These are phyloP conservation scores for Urostyla sp. DNA, from an alignment of 73 alveolate genomes.

Conservation along the genomic window DNA sequence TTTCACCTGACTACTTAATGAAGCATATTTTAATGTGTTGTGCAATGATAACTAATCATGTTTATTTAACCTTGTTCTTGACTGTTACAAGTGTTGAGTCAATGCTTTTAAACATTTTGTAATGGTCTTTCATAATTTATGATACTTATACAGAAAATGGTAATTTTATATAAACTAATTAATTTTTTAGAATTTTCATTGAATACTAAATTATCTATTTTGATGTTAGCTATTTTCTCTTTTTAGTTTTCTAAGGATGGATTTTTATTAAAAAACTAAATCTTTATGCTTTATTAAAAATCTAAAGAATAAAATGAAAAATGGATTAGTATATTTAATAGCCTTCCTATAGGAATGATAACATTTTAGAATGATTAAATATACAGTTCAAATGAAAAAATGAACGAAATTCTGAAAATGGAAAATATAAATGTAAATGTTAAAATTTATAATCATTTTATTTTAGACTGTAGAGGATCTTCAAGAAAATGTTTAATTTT, in stretches of 20 bases:
- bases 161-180: background rate
- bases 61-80: slow-evolving; percentile 30
- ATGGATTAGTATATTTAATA: slow-evolving; percentile 40
- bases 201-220: slow-evolving; percentile 23
- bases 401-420: slow-evolving; percentile 24
- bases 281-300: background rate
- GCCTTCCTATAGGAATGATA: slow-evolving; percentile 41
- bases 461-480: too few species aligned
- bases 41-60: slow-evolving; percentile 36
- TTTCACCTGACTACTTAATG: too few species aligned
- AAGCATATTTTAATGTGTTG: slow-evolving; percentile 13
- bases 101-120: background rate
- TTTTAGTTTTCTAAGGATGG: slow-evolving; percentile 41
- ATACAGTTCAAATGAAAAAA: slow-evolving; percentile 22
- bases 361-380: slow-evolving; percentile 1
- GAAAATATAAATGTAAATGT: slow-evolving; percentile 45
- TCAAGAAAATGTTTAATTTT: too few species aligned
- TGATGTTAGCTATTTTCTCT: slow-evolving; percentile 20
- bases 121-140: too few species aligned
- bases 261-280: background rate
- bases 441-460: background rate
- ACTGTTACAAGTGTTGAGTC: slow-evolving; percentile 20
- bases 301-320: background rate
- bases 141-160: background rate
- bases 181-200: slow-evolving; percentile 6